Conservation (phyloP, 176 grass and related monocot species). For the Carex parvula region DNA sequence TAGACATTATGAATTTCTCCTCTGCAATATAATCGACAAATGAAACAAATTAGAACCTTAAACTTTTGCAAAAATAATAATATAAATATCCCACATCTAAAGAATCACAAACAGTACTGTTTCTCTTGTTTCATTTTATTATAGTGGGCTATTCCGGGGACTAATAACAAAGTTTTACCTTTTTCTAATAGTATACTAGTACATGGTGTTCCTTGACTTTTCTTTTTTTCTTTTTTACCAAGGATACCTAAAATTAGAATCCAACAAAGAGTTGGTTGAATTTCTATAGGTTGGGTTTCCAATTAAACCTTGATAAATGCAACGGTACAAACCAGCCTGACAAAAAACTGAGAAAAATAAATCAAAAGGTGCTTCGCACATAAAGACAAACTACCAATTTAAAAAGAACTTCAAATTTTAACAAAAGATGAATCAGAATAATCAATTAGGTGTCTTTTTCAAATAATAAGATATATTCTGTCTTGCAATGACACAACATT, state of each 20-base stretch:
- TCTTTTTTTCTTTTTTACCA: neutral
- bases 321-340: neutral
- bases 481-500: neutral
- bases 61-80: conserved; percentile 4
- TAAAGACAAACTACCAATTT: neutral
- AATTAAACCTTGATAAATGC: neutral
- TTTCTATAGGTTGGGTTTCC: neutral
- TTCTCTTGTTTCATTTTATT: neutral
- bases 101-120: neutral
- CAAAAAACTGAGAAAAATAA: neutral
- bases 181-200: neutral
- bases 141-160: neutral
- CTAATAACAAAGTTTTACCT: neutral
- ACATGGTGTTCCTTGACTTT: neutral
- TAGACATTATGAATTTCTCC: conserved; percentile 46
- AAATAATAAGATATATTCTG: neutral
- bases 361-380: neutral
- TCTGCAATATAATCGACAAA: conserved; percentile 40
- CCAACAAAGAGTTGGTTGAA: neutral
- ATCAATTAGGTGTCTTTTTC: neutral
- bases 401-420: neutral
- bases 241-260: neutral
- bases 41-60: conserved; percentile 31
- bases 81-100: neutral
- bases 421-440: neutral